Evolutionary conservation across 2,329 filamentous ascomycete genomes (phyloP), one percentile per base, ranked within the genome.

Genomic region (Aureobasidium uvarum): DNA sequence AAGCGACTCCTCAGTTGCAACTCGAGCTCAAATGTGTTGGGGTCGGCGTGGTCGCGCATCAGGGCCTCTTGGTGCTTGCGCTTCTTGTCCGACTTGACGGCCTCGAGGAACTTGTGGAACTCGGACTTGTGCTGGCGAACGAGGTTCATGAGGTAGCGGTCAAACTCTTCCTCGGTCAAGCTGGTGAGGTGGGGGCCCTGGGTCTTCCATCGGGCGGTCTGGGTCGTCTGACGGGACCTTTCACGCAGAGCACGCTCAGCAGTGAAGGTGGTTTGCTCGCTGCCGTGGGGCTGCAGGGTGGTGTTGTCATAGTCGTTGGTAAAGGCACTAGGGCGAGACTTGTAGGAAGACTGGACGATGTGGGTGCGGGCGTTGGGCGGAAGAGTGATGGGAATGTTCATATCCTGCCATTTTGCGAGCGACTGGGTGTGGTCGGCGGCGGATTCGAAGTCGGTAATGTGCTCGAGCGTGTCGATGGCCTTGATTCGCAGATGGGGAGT

Each of bases 381-480:
- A 31, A 86, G 80, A 20, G 87, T 84, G 67, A 96, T 79, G 6
- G 91, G 86, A 63, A 96, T 78, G 66, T 86, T 84, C 75, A 97
- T 82, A 76, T 96, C 91, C 74, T 92, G 89, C 80, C 89, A 97
- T 81, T 97, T 98, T 74, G 87, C 82, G 65, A 96, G 81, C 8
- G 91, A 92, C 70, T 92, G 80, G 60, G 88, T 85, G 77, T 96
- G 91, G 76, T 96, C 91, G 65, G 88, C 85, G 0, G 92, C 90
- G 43, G 90, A 92, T 68, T 86, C 83, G 77, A 92, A 98, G 73
- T 97, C 92, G 73, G 93, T 96, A 70, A 97, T 84, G 75, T 92
- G 89, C 77, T 97, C 92, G 71, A 87, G 85, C 2, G 91, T 90
- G 80, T 98, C 94, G 69, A 96, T 84, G 67, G 89, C 84, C 72